These are phyloP conservation scores for Mucor lusitanicus DNA, from an alignment of 371 early-diverging fungal genomes.

Conservation along the genomic window DNA sequence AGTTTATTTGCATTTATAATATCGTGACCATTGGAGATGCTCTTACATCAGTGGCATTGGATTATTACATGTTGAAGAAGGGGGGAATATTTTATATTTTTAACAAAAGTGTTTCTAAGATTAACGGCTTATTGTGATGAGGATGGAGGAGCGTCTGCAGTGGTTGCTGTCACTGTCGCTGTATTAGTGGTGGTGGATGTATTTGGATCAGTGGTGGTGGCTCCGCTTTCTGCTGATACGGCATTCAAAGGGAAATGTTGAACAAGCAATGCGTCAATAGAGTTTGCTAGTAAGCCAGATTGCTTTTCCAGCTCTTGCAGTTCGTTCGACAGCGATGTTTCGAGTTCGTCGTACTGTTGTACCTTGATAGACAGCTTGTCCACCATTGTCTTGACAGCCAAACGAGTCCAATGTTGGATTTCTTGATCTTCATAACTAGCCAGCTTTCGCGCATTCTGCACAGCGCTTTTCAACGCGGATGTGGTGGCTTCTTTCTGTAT, in stretches of 20 bases:
- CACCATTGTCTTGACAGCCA: constrained; percentile 80
- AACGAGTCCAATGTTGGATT: constrained; percentile 77
- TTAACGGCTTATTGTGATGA: background rate
- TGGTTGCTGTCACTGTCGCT: background rate
- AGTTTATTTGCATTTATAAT: too few relatives aligned
- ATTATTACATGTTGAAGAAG: too few relatives aligned
- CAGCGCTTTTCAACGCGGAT: constrained; percentile 62
- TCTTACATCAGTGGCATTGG: too few relatives aligned
- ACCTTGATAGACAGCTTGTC: constrained; percentile 87
- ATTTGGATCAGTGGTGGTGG: background rate
- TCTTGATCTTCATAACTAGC: constrained; percentile 82
- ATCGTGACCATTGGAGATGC: too few relatives aligned
- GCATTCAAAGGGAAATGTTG: constrained; percentile 10
- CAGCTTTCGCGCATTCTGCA: constrained; percentile 60
- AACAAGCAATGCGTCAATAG: constrained; percentile 30
- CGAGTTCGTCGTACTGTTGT: constrained; percentile 90
- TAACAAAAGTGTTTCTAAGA: background rate
- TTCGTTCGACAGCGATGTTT: constrained; percentile 81
- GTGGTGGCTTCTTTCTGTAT: constrained; percentile 53
- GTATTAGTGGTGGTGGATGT: background rate
- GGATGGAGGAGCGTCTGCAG: background rate
- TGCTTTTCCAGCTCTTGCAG: constrained; percentile 84
- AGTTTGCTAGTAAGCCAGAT: constrained; percentile 40
- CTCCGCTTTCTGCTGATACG: background rate
- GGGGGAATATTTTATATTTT: background rate